Evolutionary conservation across 768 basidiomycete species (phyloP).

Genomic region (Tulasnella sp.): DNA sequence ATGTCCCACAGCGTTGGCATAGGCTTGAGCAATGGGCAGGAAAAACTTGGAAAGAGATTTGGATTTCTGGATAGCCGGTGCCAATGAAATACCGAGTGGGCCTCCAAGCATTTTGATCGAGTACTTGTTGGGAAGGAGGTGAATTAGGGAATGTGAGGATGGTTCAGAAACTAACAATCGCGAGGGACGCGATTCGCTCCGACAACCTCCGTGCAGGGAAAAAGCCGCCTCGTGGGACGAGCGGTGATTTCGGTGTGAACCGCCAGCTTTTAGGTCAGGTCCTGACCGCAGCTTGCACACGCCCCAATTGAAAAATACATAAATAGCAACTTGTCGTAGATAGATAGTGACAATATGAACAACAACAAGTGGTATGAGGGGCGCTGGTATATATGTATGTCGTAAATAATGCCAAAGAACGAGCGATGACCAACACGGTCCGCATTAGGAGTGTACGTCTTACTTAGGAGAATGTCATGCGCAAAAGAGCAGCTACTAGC

Average conservation of each 20-base stretch:
- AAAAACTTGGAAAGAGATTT: constrained; percentile 54
- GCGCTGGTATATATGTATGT: too few species aligned
- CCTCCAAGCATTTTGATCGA: neutral
- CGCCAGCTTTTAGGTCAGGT: too few species aligned
- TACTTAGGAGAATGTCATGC: too few species aligned
- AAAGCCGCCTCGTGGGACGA: too few species aligned
- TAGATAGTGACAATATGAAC: constrained; percentile 1
- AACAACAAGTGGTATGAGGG: constrained; percentile 58
- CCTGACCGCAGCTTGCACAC: neutral
- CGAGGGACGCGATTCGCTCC: constrained; percentile 2
- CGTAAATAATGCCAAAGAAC: neutral
- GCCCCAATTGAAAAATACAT: neutral
- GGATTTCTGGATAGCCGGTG: constrained; percentile 58
- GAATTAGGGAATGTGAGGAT: neutral
- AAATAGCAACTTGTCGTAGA: neutral
- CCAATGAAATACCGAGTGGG: constrained; percentile 38
- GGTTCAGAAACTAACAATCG: neutral
- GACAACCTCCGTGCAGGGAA: neutral
- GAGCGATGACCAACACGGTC: neutral
- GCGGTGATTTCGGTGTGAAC: too few species aligned
- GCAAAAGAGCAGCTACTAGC: neutral
- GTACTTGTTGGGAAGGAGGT: neutral
- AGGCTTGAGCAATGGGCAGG: constrained; percentile 72
- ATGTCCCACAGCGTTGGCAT: constrained; percentile 70
- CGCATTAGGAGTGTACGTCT: neutral